Base-by-base conservation (phyloP, 805 yeast species). In the Metschnikowia proteae region DNA sequence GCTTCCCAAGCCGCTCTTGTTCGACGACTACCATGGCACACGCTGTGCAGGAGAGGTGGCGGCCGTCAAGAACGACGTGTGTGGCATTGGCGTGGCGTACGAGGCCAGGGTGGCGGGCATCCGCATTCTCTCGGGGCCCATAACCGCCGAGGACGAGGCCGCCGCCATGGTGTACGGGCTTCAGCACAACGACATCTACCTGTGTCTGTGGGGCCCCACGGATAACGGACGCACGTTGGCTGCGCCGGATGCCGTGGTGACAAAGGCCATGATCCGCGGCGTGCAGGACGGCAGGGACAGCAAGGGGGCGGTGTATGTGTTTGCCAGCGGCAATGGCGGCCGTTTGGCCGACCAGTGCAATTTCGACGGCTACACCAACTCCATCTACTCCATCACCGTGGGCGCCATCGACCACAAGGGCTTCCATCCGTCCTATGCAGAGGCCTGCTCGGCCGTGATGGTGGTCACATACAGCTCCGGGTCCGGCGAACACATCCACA, bases 11-110 rank as follows among this genome's bases (percentile, higher is more conserved):
- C 99, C 99, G 8, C 73, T 83, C 48, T 74, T 92, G 28, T 66
- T 58, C 6, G 96, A 87, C 64, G 99, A 94, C 64, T 83, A 83
- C 58, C 99, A 94, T 65, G 99, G 99, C 5, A 94, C 99, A 0
- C 74, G 99, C 55, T 94, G 99, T 71, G 98, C 99, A 2, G 98
- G 97, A 34, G 99, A 94, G 66, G 86, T 94, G 49, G 97, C 97
- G 0, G 89, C 88, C 3, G 94, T 84, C 3, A 90, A 81, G 45
- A 92, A 94, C 64, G 86, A 81, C 29, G 84, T 75, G 22, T 94
- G 99, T 68, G 99, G 99, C n/a, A 77, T 94, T 5, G 99, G 99
- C 40, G 96, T 91, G n/a, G 98, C 97, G 0, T 90, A 80, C 59
- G 80, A 81, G 49, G 82, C 96, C 3, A 80, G 84, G 59, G 96